Base-by-base conservation (phyloP, 257 asterid genomes). In the Paraleonurus japonicus region DNA sequence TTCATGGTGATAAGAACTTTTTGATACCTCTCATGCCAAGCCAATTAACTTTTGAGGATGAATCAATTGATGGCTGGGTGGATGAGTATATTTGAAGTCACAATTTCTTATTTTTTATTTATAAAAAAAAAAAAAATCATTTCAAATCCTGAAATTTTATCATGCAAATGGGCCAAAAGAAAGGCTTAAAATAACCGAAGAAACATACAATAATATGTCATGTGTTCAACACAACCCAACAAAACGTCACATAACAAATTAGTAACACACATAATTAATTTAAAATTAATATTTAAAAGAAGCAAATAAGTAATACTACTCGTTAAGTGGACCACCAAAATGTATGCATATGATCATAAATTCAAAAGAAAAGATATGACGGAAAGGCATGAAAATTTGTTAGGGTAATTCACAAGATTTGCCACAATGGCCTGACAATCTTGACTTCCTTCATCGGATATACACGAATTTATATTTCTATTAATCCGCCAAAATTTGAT, bases 361-460 rank as follows among this genome's bases (percentile, higher is more conserved):
- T 82, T 77, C 73, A 77, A 78, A 78, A 75, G 59, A 61, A 24
- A 72, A 70, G 83, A 73, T 71, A 74, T 57, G 82, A 73, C 81
- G 81, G 86, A 71, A 70, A 79, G 82, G 24, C 65, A 48, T 32
- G 67, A 69, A 65, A 68, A 61, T 50, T 68, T 61, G 58, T 43
- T 62, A 47, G 73, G 30, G 67, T 66, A 23, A 75, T 11, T 59
- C 43, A 65, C 57, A 72, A 66, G 84, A 83, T 74, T 68, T 63
- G 74, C 65, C 75, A 71, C 69, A 65, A 82, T 55, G 79, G 96
- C 84, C 57, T 84, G 96, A 89, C 71, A 85, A 87, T 87, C 79
- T 87, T 89, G 89, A 87, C 92, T 67, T 43, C 6, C 92, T 67
- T 43, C 6, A 11, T 54, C 7, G 28, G 77, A 72, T 72, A 22